Percentiles rank a stretch among this genome's conserved stretches.
Evolutionary conservation across 179 eudicot species (phyloP).

Genomic region (Gypsophila paniculata): DNA sequence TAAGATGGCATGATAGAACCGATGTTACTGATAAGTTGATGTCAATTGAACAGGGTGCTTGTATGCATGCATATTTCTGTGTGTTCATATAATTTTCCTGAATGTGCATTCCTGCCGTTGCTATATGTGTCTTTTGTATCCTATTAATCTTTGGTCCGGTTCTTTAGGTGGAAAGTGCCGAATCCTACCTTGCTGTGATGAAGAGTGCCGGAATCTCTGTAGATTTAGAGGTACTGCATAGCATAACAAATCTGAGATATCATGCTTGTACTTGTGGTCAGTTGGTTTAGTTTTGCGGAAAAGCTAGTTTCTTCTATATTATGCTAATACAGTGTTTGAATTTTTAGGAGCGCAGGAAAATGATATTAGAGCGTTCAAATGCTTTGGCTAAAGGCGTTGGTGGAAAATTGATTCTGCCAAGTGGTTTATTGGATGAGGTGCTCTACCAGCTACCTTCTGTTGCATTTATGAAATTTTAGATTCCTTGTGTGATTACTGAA

Average conservation of each 20-base stretch:
- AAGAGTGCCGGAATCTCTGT: constrained; percentile 66
- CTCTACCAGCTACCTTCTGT: background rate
- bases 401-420: constrained; percentile 59
- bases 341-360: constrained; percentile 70
- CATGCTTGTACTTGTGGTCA: background rate
- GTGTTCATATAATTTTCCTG: background rate
- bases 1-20: background rate
- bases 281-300: background rate
- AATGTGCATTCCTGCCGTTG: background rate
- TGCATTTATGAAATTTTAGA: background rate
- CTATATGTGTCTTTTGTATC: background rate
- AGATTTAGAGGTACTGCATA: constrained; percentile 59
- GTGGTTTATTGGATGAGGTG: constrained; percentile 88
- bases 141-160: background rate
- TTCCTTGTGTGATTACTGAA: constrained; percentile 2
- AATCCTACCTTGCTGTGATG: constrained; percentile 58
- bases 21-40: background rate
- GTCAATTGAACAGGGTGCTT: background rate
- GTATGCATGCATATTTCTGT: background rate
- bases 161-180: constrained; percentile 72
- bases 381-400: constrained; percentile 56
- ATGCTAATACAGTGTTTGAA: constrained; percentile 10
- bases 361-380: constrained; percentile 55
- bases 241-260: constrained; percentile 3
- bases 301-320: constrained; percentile 7